Evolutionary conservation across 2,329 filamentous ascomycete species (phyloP), one percentile per base, ranked within the genome.

Genomic region (Cladosporium sp.): DNA sequence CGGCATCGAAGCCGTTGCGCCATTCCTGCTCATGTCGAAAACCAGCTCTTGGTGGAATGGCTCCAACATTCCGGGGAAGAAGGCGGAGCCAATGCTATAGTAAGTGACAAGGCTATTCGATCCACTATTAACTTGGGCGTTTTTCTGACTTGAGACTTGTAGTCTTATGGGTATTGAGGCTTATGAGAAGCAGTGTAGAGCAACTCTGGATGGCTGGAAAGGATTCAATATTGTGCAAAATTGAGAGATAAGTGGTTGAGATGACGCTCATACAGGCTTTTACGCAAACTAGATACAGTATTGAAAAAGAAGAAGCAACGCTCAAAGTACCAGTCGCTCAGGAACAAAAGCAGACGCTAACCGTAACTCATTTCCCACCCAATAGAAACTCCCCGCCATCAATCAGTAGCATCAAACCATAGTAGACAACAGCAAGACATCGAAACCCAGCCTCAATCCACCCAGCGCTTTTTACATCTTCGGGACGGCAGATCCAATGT

Each of bases 21-120:
- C 71, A 30, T 61, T 56, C 5, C 68, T 69, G 2, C 57, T 71
- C 15, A 67, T 71, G 65, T 69, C 67, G 1, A 45, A 61, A 47
- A 67, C 68, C 45, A 69, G 68, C 59, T 67, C 65, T 12, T 69
- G 66, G 71, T 79, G 42, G 74, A 72, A 25, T 68, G 75, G 65
- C 42, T 73, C 72, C 9, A 80, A 79, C 42, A 69, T 80, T 7
- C 76, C 76, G 0, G 77, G 77, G 9, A 78, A 78, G 69, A 60
- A 59, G 42, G 20, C 55, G 11, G 76, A 78, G 65, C 74, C 75
- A 56, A 66, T 78, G 60, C 75, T 69, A 38, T 78, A 69, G 47
- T 50, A 50, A 50, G 47, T 50, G 14, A 5, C 3, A 11, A 9
- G 11, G 30, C 15, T n/a, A 0, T 14, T 30, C 15, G 43, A 30